phyloP scores from a whole-genome alignment of 2,329 filamentous ascomycete genomes.

The Aspergillus awamori region DNA sequence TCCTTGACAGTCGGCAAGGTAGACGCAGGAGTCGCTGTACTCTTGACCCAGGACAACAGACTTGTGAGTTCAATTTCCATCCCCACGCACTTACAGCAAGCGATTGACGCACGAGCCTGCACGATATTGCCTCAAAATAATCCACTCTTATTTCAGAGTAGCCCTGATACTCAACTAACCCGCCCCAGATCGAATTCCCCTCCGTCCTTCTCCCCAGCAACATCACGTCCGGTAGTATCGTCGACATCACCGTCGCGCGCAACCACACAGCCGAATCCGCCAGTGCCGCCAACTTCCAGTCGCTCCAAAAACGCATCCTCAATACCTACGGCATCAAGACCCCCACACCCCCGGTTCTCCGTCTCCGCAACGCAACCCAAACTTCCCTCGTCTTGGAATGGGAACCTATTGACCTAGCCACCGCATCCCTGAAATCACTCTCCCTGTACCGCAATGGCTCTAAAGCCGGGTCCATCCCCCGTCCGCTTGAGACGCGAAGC shows the following conservation, averaged over 20 bases:
- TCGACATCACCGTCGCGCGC: conserved; percentile 93
- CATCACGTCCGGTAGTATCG: conserved; percentile 94
- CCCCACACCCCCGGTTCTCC: conserved; percentile 75
- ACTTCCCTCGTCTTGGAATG: conserved; percentile 98
- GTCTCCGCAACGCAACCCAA: conserved; percentile 95
- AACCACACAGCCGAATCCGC: conserved; percentile 78
- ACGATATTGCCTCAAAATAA: conserved; percentile 3
- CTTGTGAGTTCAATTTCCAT: conserved; percentile 63
- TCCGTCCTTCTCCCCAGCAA: conserved; percentile 94
- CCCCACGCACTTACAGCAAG: background rate
- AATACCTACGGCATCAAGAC: conserved; percentile 79
- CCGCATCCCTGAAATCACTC: conserved; percentile 84
- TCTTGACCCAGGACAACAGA: conserved; percentile 94
- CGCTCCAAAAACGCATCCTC: conserved; percentile 88
- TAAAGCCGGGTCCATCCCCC: conserved; percentile 93
- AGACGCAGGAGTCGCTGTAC: conserved; percentile 95
- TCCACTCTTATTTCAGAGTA: background rate
- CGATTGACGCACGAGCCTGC: conserved; percentile 10
- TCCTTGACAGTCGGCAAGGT: conserved; percentile 99
- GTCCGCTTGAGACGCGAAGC: conserved; percentile 81
- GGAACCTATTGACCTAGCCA: conserved; percentile 92
- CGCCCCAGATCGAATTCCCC: conserved; percentile 87
- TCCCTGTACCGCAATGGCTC: conserved; percentile 93
- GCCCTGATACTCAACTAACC: background rate
- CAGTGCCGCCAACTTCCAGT: conserved; percentile 74